Conservation (phyloP, 148 eudicot species). For the Bassia scoparia region DNA sequence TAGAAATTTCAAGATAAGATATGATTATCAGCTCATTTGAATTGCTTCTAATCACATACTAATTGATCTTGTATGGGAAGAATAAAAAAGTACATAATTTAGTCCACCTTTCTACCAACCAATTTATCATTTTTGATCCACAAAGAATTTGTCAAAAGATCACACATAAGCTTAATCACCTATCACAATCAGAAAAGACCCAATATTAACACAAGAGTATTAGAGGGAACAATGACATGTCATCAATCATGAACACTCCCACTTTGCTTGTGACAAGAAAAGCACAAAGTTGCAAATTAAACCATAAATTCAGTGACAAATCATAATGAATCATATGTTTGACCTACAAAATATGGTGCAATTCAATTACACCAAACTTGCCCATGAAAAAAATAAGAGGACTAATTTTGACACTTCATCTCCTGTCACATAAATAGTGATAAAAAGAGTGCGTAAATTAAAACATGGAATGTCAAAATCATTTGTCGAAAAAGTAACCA, state of each 20-base stretch:
- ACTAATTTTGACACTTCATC: too few species aligned
- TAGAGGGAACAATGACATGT: neutral
- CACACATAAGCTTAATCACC: slow-evolving; percentile 1
- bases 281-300: slow-evolving; percentile 8
- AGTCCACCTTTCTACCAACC: neutral
- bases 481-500: neutral
- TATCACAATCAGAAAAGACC: slow-evolving; percentile 29
- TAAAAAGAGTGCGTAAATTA: too few species aligned
- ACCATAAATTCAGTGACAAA: neutral
- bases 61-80: neutral
- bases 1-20: too few species aligned
- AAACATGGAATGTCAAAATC: too few species aligned
- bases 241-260: slow-evolving; percentile 6
- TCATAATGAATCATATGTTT: slow-evolving; percentile 11
- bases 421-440: too few species aligned
- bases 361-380: slow-evolving; percentile 1
- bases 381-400: neutral
- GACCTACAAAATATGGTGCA: slow-evolving; percentile 15
- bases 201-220: neutral
- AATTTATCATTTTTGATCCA: neutral
- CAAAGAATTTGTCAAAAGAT: neutral
- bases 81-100: neutral
- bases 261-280: slow-evolving; percentile 18
- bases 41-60: neutral
- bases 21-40: too few species aligned